Evolutionary conservation across 768 basidiomycete species (phyloP), one percentile per base, ranked within the genome.

Genomic region (Peribolospora baueri): DNA sequence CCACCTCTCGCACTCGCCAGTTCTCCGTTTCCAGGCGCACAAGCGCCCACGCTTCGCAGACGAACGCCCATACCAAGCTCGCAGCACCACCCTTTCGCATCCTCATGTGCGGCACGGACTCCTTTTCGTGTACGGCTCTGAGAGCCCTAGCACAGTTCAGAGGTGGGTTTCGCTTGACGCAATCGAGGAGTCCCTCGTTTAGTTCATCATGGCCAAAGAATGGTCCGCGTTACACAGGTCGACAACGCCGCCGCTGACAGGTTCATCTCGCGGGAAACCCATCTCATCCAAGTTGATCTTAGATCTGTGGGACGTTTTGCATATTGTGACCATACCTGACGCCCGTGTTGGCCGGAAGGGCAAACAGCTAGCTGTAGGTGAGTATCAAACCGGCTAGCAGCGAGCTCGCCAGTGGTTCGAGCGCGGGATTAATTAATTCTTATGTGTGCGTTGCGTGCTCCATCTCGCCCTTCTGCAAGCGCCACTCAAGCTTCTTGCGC

Each of bases 71-170:
- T 25, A 25, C 25, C 25, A 25, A 25, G 25, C 25, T 25, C 25
- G 25, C 25, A 25, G 25, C 25, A 7, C 38, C 59, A 6, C 56
- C 59, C 36, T 61, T 25, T 54, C 14, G 46, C 10, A 41, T 63
- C 56, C 58, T 63, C 14, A 58, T 63, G 51, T 56, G 59, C 37
- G 62, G 62, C 50, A 54, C 60, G 4, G 62, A 63, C 54, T 8
- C 40, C 2, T 63, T 63, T 48, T 60, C 59, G 40, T 60, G 58
- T 47, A 51, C 52, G 36, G 57, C 59, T 5, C 52, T 63, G 25
- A 25, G 51, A 2, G 36, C 47, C 2, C 52, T 61, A 1, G 51
- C 58, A 39, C 10, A 47, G 2, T 47, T 48, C 2, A 13, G 54
- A 42, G 58, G 61, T 58, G 5, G 10, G 51, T 36, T 5, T n/a